Evolutionary conservation across 1,284 basidiomycete species (phyloP), one percentile per base, ranked within the genome.

Genomic region (Boletus sp.): DNA sequence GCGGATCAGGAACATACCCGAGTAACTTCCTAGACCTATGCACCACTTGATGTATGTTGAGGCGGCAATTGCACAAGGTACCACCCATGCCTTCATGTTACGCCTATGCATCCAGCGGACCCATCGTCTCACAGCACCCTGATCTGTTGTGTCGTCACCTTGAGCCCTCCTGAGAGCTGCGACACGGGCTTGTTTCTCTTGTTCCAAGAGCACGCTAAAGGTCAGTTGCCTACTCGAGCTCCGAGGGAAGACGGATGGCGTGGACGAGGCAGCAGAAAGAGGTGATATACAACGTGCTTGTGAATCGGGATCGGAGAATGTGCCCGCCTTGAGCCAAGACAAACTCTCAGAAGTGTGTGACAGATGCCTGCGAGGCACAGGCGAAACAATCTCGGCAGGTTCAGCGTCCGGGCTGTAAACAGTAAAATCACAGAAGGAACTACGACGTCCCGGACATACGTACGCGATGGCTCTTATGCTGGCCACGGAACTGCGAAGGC

Each of bases 11-110:
- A 31, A 79, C 88, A 63, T 69, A 91, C 94, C 93, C 53, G 92
- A 94, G 76, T 94, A 94, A 28, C 86, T 83, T n/a, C 89, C 91
- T 33, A 94, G 67, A 14, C 90, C 88, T 37, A 91, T 79, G 58
- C 81, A 81, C 78, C 86, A 87, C 73, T 89, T 91, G 59, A 92
- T 74, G 69, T 85, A 79, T 1, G 81, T 77, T 1, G 87, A 80
- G 4, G 79, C 76, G 0, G 81, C 73, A 27, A 93, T 71, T 13
- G 81, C 77, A 54, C 74, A 76, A 7, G 85, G 86, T 1, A 87
- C 71, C 19, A 89, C 80, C 81, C 81, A 87, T 4, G 74, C 71
- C 67, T 81, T 85, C 72, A 89, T 73, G n/a, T 80, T 81, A 50
- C 83, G 79, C 64, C 81, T 86, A 64, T 91, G 88, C 87, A 93